A percentile compares a stretch with the other conserved stretches of the same genome.
Evolutionary conservation across 1,139 yeast species (phyloP).

Genomic region (Nakaseomyces delphensis): DNA sequence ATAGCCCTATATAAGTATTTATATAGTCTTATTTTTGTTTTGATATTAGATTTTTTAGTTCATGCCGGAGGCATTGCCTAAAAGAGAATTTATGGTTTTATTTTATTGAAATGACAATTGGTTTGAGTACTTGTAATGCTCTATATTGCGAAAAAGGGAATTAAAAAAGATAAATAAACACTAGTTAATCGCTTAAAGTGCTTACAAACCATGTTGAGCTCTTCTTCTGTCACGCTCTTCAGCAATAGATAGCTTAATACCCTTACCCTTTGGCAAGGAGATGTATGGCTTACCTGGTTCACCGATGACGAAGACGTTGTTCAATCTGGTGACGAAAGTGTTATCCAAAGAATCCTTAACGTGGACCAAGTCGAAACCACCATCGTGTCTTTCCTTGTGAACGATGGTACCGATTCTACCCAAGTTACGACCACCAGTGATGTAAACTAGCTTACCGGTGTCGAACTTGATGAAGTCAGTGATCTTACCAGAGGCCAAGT

Average conservation of each 20-base stretch:
- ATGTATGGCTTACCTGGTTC: constrained; percentile 96
- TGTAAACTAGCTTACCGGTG: constrained; percentile 93
- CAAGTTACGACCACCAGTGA: constrained; percentile 99
- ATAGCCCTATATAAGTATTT: constrained; percentile 4
- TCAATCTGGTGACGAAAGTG: constrained; percentile 96
- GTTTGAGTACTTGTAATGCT: constrained; percentile 7
- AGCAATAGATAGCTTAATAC: constrained; percentile 94
- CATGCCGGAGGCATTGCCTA: constrained; percentile 5
- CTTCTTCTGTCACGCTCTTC: constrained; percentile 99
- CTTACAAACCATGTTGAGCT: constrained; percentile 48
- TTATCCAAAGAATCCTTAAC: constrained; percentile 95
- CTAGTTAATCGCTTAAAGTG: constrained; percentile 10
- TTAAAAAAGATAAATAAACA: constrained; percentile 9
- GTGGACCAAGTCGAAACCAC: constrained; percentile 99
- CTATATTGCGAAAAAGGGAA: constrained; percentile 5
- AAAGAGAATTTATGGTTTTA: constrained; percentile 7
- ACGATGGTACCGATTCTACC: constrained; percentile 98
- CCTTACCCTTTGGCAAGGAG: constrained; percentile 99
- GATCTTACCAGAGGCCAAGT: constrained; percentile 91
- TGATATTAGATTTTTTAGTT: constrained; percentile 5
- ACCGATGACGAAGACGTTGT: constrained; percentile 95
- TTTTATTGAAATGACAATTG: constrained; percentile 6
- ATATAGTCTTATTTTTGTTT: constrained; percentile 6
- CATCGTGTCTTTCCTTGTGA: constrained; percentile 99
- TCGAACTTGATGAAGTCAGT: constrained; percentile 88